Evolutionary conservation across 441 rosid genomes (phyloP).

Genomic region (Adansonia rubrostipa): DNA sequence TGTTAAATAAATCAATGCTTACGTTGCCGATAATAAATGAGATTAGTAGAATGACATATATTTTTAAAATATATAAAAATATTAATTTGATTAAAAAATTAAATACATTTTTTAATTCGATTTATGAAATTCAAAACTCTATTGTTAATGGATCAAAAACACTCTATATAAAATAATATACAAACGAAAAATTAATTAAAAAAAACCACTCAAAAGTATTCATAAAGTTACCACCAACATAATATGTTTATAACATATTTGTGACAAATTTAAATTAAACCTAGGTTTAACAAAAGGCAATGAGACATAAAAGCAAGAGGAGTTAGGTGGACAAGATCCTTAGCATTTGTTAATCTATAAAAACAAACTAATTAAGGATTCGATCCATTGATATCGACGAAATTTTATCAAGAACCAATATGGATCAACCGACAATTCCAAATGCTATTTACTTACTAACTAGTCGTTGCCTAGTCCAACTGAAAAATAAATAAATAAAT

Average conservation of each 20-base stretch:
- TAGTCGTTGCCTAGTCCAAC: background rate
- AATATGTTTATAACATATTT: background rate
- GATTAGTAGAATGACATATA: no score
- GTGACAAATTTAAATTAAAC: background rate
- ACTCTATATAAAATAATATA: no score
- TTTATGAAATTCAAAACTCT: no score
- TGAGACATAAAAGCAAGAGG: background rate
- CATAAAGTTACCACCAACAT: no score
- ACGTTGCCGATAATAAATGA: no score
- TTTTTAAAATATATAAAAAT: no score
- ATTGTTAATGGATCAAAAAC: no score
- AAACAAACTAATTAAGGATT: background rate
- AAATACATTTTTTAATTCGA: no score
- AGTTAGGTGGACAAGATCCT: conserved; percentile 5
- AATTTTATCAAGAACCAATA: background rate
- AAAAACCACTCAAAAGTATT: no score
- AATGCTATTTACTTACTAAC: background rate
- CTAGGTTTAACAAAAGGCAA: background rate
- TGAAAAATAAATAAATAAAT: background rate
- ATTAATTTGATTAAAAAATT: no score
- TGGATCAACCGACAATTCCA: background rate
- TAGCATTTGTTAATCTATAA: background rate
- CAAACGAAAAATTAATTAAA: no score
- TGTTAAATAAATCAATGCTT: background rate
- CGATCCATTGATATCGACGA: background rate